Conservation (phyloP, 768 basidiomycete species). For the Tricholoma flavovirens region DNA sequence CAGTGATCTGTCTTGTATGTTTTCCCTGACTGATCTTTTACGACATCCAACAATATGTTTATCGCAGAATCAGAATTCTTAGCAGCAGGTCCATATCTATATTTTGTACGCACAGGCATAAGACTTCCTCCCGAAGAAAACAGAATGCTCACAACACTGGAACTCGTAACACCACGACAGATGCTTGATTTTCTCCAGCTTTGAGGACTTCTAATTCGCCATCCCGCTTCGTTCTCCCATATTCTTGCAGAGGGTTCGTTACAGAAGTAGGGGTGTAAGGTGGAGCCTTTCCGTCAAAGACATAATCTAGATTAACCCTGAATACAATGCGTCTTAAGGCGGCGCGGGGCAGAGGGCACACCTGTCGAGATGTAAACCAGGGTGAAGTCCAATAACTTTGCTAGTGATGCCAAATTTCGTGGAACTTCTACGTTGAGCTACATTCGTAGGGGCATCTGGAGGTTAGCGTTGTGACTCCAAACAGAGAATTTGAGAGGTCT, state of each 20-base stretch:
- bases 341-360: conserved; percentile 18
- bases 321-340: not conserved
- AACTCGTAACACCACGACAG: conserved; percentile 72
- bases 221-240: conserved; percentile 81
- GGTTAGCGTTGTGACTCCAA: not conserved
- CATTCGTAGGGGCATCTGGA: not conserved
- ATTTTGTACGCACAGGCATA: not conserved
- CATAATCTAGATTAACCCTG: conserved; percentile 60
- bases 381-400: conserved; percentile 54
- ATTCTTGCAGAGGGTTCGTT: conserved; percentile 84
- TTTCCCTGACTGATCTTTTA: conserved; percentile 83
- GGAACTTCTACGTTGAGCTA: conserved; percentile 83
- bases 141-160: conserved; percentile 69
- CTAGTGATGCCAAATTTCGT: conserved; percentile 60
- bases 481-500: not conserved
- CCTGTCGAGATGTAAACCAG: conserved; percentile 93
- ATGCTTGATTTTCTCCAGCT: conserved; percentile 44
- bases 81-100: conserved; percentile 81
- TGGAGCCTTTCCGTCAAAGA: conserved; percentile 91
- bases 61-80: conserved; percentile 86
- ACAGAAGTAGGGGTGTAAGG: conserved; percentile 73
- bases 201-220: conserved; percentile 75
- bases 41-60: conserved; percentile 83
- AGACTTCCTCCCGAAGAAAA: not conserved
- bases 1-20: conserved; percentile 94